Percentiles rank a stretch among this genome's conserved stretches.
These are phyloP conservation scores for Tolypocladium ovalisporum DNA, from an alignment of 2,329 filamentous ascomycete genomes.

Conservation along the genomic window DNA sequence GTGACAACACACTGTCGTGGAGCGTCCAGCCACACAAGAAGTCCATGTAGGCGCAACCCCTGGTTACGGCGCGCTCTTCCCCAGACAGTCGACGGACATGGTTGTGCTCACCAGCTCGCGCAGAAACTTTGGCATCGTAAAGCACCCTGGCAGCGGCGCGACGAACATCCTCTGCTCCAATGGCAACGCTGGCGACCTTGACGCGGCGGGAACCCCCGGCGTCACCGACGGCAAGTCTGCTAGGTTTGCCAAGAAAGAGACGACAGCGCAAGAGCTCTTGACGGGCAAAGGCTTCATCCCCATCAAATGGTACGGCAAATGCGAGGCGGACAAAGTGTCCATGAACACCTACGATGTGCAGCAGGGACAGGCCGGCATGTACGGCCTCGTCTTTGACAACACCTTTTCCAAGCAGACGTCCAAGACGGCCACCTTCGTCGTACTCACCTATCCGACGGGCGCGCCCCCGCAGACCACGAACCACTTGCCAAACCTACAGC, in stretches of 20 bases:
- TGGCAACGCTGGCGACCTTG: conserved; percentile 29
- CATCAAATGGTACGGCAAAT: conserved; percentile 85
- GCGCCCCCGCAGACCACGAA: conserved; percentile 64
- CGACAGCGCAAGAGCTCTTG: conserved; percentile 51
- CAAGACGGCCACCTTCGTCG: conserved; percentile 89
- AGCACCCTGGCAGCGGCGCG: conserved; percentile 70
- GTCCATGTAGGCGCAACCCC: conserved; percentile 52
- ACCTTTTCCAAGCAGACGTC: conserved; percentile 94
- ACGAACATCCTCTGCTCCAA: conserved; percentile 33
- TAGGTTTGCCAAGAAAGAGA: conserved; percentile 45
- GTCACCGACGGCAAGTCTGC: conserved; percentile 33
- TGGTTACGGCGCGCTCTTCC: background rate
- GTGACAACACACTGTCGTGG: conserved; percentile 91
- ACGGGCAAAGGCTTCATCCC: conserved; percentile 57
- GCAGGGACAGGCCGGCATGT: conserved; percentile 73
- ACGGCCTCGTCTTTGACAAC: conserved; percentile 94
- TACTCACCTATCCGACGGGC: conserved; percentile 85
- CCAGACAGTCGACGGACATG: background rate
- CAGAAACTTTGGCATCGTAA: conserved; percentile 94
- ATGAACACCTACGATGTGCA: conserved; percentile 80
- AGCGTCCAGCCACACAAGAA: conserved; percentile 97
- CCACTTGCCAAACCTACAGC: conserved; percentile 51
- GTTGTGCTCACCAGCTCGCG: conserved; percentile 6
- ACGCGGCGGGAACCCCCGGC: conserved; percentile 31
- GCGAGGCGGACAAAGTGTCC: conserved; percentile 89